These are phyloP conservation scores for Trichoderma erinaceum DNA, from an alignment of 495 filamentous ascomycete species.

Conservation along the genomic window DNA sequence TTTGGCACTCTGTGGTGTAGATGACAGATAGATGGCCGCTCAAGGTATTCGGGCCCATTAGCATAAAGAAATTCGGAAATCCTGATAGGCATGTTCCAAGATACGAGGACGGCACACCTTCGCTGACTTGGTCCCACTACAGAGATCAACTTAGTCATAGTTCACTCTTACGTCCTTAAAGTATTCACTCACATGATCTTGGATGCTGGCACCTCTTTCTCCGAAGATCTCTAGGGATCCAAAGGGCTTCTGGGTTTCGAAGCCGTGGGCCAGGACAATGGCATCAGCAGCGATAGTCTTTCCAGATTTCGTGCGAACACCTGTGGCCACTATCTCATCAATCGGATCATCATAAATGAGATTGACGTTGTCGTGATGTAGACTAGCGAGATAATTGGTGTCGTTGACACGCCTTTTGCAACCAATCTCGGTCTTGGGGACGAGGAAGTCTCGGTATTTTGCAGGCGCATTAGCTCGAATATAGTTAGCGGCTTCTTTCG, in stretches of 20 bases:
- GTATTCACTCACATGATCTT: slow-evolving; percentile 17
- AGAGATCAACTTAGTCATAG: not conserved
- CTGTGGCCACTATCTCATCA: slow-evolving; percentile 30
- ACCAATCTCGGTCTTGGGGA: slow-evolving; percentile 54
- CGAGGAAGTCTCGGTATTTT: slow-evolving; percentile 59
- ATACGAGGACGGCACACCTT: slow-evolving; percentile 54
- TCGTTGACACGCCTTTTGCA: slow-evolving; percentile 60
- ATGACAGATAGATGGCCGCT: slow-evolving; percentile 60
- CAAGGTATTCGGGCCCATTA: slow-evolving; percentile 60
- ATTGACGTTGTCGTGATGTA: slow-evolving; percentile 50
- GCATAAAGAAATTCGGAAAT: slow-evolving; percentile 64
- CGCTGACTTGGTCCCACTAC: slow-evolving; percentile 38
- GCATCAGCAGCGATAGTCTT: slow-evolving; percentile 50
- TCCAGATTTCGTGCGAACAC: slow-evolving; percentile 25
- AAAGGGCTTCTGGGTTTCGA: slow-evolving; percentile 19
- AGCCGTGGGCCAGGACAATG: slow-evolving; percentile 56
- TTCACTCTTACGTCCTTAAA: too few relatives aligned
- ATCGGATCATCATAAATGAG: slow-evolving; percentile 42
- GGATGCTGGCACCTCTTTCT: slow-evolving; percentile 14
- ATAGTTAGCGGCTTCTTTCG: slow-evolving; percentile 38
- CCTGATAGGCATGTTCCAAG: slow-evolving; percentile 57
- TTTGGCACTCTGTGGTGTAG: slow-evolving; percentile 53
- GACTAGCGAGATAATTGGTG: slow-evolving; percentile 46
- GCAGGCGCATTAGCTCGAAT: slow-evolving; percentile 47
- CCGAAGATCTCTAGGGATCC: slow-evolving; percentile 14